A percentile compares a stretch with the other conserved stretches of the same genome.
phyloP scores from a whole-genome alignment of 139 green algal species.

The Eudorina sp. region DNA sequence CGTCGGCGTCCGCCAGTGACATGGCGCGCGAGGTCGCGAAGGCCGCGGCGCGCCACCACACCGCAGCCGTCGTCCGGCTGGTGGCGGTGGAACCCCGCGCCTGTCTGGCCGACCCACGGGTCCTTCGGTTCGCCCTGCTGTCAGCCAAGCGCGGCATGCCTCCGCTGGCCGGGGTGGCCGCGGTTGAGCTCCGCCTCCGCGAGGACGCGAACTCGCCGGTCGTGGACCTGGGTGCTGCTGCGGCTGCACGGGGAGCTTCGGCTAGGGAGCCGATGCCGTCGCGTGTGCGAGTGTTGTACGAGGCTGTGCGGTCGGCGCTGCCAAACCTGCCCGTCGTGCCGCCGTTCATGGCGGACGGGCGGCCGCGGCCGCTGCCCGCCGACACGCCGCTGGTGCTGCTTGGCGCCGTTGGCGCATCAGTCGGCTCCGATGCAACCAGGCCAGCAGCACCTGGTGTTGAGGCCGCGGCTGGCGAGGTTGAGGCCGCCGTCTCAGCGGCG shows the following conservation, averaged over 20 bases:
- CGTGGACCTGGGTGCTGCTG: background rate
- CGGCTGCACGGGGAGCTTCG: background rate
- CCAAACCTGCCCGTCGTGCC: background rate
- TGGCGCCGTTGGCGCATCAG: background rate
- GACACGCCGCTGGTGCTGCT: background rate
- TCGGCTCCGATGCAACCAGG: background rate
- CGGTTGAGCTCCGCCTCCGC: background rate
- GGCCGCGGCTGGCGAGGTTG: background rate
- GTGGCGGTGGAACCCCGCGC: background rate
- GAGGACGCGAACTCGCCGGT: background rate
- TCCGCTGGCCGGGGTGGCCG: background rate
- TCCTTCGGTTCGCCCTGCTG: slow-evolving; percentile 17
- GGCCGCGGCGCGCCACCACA: background rate
- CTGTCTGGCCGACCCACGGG: background rate
- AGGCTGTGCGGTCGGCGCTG: background rate
- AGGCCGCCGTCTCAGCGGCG: background rate
- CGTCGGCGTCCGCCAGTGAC: too few relatives aligned
- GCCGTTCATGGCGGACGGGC: background rate
- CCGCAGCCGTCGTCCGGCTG: background rate
- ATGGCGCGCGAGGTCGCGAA: background rate
- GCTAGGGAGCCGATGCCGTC: background rate
- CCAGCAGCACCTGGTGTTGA: too few relatives aligned
- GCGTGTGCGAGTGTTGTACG: background rate
- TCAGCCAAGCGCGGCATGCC: slow-evolving; percentile 24
- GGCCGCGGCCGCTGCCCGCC: background rate